A percentile compares a stretch with the other conserved stretches of the same genome.
phyloP scores from a whole-genome alignment of 495 filamentous ascomycete genomes.

The Penicillium turbatum region DNA sequence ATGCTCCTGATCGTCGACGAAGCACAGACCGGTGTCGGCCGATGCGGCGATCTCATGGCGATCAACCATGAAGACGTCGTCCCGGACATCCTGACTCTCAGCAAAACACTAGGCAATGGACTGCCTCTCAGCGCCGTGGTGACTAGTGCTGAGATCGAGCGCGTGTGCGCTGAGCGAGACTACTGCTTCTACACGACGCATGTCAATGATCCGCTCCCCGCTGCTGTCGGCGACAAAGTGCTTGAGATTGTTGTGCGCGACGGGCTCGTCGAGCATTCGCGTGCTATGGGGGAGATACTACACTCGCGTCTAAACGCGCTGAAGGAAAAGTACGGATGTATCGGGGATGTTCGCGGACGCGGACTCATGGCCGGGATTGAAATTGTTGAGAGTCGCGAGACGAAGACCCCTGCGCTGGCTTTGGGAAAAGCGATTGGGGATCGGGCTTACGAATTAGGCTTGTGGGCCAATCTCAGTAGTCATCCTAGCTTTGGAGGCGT shows the following conservation, averaged over 20 bases:
- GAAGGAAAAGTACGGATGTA: constrained; percentile 12
- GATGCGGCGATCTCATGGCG: constrained; percentile 49
- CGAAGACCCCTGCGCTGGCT: constrained; percentile 9
- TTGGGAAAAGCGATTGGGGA: constrained; percentile 14
- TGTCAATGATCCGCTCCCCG: constrained; percentile 14
- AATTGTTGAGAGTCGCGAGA: constrained; percentile 9
- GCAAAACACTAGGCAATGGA: constrained; percentile 14
- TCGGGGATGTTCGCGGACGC: constrained; percentile 11
- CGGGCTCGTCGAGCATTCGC: constrained; percentile 10
- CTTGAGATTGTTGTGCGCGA: constrained; percentile 15
- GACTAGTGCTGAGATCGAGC: constrained; percentile 7
- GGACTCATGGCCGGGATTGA: constrained; percentile 17
- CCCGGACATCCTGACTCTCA: constrained; percentile 37
- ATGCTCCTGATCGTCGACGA: constrained; percentile 56
- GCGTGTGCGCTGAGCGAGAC: constrained; percentile 5
- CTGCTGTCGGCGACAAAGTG: constrained; percentile 12
- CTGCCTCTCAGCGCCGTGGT: constrained; percentile 12
- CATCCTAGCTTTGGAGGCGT: constrained; percentile 15
- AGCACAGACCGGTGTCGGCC: constrained; percentile 51
- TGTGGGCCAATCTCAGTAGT: constrained; percentile 21
- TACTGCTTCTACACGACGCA: constrained; percentile 15
- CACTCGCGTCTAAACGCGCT: constrained; percentile 1
- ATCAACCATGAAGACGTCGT: constrained; percentile 45
- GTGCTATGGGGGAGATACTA: constrained; percentile 7
- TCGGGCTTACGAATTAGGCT: constrained; percentile 16